phyloP scores from a whole-genome alignment of 2,329 filamentous ascomycete species.

The Alternaria ethzedia region DNA sequence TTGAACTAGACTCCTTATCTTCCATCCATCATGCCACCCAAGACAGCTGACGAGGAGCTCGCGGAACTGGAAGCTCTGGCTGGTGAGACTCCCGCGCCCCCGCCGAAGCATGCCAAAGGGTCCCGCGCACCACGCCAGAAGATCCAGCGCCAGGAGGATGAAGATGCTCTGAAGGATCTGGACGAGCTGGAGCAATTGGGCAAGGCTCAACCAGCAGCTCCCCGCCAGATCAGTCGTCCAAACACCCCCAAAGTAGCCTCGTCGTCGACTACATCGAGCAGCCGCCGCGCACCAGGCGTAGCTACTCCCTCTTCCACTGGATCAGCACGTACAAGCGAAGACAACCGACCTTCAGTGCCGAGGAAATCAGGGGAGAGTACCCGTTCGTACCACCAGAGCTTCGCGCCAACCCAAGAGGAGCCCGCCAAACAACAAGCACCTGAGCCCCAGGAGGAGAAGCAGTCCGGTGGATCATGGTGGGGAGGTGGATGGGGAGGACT shows the following conservation, averaged over 20 bases:
- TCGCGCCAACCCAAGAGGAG: constrained; percentile 66
- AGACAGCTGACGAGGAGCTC: constrained; percentile 57
- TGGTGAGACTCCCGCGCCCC: constrained; percentile 39
- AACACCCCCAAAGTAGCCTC: constrained; percentile 76
- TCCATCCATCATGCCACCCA: constrained; percentile 40
- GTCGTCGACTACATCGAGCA: constrained; percentile 52
- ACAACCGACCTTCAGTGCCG: constrained; percentile 63
- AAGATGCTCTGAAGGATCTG: constrained; percentile 86
- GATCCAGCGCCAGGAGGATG: constrained; percentile 59
- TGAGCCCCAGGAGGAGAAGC: constrained; percentile 59
- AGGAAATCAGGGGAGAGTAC: constrained; percentile 82
- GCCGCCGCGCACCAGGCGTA: constrained; percentile 39
- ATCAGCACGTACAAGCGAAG: constrained; percentile 61
- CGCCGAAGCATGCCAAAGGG: constrained; percentile 50
- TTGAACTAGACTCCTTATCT: neutral
- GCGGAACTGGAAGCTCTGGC: constrained; percentile 50
- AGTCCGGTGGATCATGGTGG: constrained; percentile 60
- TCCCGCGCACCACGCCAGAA: constrained; percentile 53
- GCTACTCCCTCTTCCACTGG: constrained; percentile 49
- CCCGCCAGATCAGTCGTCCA: constrained; percentile 69
- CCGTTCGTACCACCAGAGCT: constrained; percentile 72
- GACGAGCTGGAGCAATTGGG: constrained; percentile 69
- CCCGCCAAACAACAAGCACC: constrained; percentile 51
- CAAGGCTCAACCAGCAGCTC: constrained; percentile 61
- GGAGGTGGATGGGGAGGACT: constrained; percentile 78